Base-by-base conservation (phyloP, 352 stramenopile genomes). In the Pythium guiyangense region DNA sequence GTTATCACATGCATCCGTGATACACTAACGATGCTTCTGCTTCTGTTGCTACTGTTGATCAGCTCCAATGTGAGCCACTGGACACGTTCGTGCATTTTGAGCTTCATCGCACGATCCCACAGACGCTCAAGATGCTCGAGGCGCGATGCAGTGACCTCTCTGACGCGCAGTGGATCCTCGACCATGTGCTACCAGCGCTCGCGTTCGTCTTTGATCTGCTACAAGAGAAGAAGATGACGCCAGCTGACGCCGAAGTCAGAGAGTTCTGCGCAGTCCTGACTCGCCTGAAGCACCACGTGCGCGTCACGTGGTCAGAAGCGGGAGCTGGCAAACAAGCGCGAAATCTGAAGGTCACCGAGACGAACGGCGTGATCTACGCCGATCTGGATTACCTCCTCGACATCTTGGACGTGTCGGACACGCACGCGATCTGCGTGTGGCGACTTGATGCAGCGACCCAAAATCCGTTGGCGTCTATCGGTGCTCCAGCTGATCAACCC, bases 341-440 rank as follows among this genome's bases (percentile, higher is more conserved):
- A 14, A 56, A 22, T 20, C 50, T 25, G 1, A 31, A 51, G 29
- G 54, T 54, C 0, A 18, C 25, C 3, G 35, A 54, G 37, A 22
- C 45, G 3, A 31, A 54, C n/a, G 15, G 46, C 2, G 31, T 60
- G 37, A 29, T 60, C 14, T 60, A 60, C 44, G 37, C 34, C 0
- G 34, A 60, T 6, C 45, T 60, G n/a, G 54, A 54, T n/a, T 45
- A 37, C 0, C 20, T 60, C 25, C 31, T 60, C n/a, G 54, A 60
- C 46, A 20, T 47, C n/a, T n/a, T n/a, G n/a, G n/a, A n/a, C n/a
- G n/a, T n/a, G n/a, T n/a, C n/a, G n/a, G n/a, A n/a, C n/a, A n/a
- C n/a, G n/a, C n/a, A n/a, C n/a, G n/a, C n/a, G n/a, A n/a, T n/a
- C n/a, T n/a, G n/a, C n/a, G n/a, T n/a, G n/a, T n/a, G n/a, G n/a